Conservation (phyloP, 2,329 filamentous ascomycete species). For the Monilinia aucupariae region DNA sequence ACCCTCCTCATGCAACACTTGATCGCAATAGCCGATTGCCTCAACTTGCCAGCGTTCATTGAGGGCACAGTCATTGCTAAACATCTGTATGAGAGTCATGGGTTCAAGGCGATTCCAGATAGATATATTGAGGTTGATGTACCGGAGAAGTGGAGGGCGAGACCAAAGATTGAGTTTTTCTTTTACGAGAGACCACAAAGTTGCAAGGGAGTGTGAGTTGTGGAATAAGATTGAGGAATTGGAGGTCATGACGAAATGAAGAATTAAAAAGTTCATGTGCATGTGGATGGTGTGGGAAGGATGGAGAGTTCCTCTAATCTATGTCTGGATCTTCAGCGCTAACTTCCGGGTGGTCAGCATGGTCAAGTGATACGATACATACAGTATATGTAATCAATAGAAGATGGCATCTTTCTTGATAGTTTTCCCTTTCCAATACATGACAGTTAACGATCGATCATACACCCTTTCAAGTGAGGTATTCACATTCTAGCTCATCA, state of each 20-base stretch:
- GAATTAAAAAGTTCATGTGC: no score
- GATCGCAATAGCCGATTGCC: conserved; percentile 30
- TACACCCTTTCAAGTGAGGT: no score
- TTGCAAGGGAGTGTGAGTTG: not conserved
- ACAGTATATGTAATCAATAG: not conserved
- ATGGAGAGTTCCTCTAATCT: no score
- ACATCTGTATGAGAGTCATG: conserved; percentile 23
- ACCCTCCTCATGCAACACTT: conserved; percentile 38
- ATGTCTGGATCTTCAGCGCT: no score
- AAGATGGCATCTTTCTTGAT: not conserved
- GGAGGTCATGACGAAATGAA: not conserved
- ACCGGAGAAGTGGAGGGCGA: conserved; percentile 20
- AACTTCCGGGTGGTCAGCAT: no score
- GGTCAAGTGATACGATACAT: not conserved
- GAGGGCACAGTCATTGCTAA: conserved; percentile 19
- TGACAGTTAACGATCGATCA: no score
- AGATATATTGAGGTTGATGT: conserved; percentile 19
- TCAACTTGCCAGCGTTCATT: conserved; percentile 17
- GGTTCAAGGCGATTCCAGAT: conserved; percentile 18
- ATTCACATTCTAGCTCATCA: no score
- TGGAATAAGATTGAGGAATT: not conserved
- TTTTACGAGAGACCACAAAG: conserved; percentile 18
- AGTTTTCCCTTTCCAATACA: no score
- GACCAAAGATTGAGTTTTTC: conserved; percentile 18
- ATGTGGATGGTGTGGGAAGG: no score